phyloP scores from a whole-genome alignment of 805 yeast genomes.

The Myxozyma geophila region DNA sequence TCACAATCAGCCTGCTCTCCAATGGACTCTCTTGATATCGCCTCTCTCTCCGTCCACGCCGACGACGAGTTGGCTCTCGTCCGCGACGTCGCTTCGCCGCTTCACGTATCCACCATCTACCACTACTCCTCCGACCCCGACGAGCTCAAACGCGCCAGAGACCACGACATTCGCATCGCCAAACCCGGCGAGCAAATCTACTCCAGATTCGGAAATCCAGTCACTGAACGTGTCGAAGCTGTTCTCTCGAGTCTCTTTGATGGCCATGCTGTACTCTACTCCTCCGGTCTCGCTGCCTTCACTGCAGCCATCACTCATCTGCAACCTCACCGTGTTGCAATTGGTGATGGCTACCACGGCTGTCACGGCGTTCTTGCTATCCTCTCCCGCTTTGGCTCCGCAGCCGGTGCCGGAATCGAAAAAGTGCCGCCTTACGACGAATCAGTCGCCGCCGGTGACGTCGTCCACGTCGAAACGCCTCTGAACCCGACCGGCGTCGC shows the following conservation, averaged over 20 bases:
- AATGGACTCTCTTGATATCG: constrained; percentile 25
- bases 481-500: constrained; percentile 80
- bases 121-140: constrained; percentile 66
- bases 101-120: constrained; percentile 80
- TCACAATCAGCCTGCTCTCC: neutral
- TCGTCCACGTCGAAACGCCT: constrained; percentile 85
- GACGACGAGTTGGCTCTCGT: constrained; percentile 56
- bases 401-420: constrained; percentile 44
- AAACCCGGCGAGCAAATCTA: constrained; percentile 54
- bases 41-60: constrained; percentile 60
- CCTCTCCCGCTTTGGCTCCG: constrained; percentile 62
- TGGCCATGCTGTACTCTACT: constrained; percentile 69
- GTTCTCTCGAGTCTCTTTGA: constrained; percentile 63
- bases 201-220: constrained; percentile 78
- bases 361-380: constrained; percentile 71
- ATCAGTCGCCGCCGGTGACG: constrained; percentile 66
- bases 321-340: constrained; percentile 74
- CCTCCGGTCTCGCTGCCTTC: constrained; percentile 82
- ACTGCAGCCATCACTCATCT: constrained; percentile 69
- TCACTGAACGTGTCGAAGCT: constrained; percentile 67
- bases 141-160: constrained; percentile 51
- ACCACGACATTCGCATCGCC: constrained; percentile 38
- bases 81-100: constrained; percentile 65
- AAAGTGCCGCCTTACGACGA: constrained; percentile 50
- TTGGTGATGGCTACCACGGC: constrained; percentile 87